Base-by-base conservation (phyloP, 2,329 filamentous ascomycete genomes). In the Colletotrichum coccodes region DNA sequence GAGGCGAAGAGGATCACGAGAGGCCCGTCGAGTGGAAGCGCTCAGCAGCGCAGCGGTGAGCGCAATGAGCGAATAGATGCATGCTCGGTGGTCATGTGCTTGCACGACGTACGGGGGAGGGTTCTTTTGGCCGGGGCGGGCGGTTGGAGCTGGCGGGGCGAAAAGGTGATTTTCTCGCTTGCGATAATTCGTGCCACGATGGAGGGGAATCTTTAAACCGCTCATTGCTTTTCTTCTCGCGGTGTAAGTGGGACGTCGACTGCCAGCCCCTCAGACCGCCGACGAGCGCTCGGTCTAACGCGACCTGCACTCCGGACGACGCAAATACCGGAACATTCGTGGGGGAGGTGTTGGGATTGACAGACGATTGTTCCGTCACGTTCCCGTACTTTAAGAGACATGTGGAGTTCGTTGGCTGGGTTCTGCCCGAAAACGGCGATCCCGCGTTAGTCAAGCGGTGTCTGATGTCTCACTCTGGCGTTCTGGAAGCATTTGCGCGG, bases 71-170 rank as follows among this genome's bases (percentile, higher is more conserved):
- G 57, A 66, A 56, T 32, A 56, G 40, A 66, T 50, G 61, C 66
- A 60, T 65, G 30, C 50, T 44, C 44, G 26, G 32, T 5, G 28
- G 66, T 65, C 54, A 69, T 69, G 66, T 69, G 66, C 66, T 59
- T 34, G 66, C 50, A 54, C 66, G 42, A 66, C 40, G 34, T 65
- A 42, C 49, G 42, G 30, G 44, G 16, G 47, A 32, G 57, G 44
- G 32, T 36, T 26, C 16, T 11, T 42, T 18, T 38, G 57, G n/a
- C 50, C 16, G 32, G 18, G 53, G 23, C 47, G 36, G 61, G 65
- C 61, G 65, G 54, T 34, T 40, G 42, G 21, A 40, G 60, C n/a
- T 42, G 36, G 47, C 32, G 36, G 30, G 38, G 46, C 14, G 30
- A 34, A n/a, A 14, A 12, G 21, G 11, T 9, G 57, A 11, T 60